A percentile compares a stretch with the other conserved stretches of the same genome.
Evolutionary conservation across 768 basidiomycete genomes (phyloP).

Genomic region (Amanita phalloides): DNA sequence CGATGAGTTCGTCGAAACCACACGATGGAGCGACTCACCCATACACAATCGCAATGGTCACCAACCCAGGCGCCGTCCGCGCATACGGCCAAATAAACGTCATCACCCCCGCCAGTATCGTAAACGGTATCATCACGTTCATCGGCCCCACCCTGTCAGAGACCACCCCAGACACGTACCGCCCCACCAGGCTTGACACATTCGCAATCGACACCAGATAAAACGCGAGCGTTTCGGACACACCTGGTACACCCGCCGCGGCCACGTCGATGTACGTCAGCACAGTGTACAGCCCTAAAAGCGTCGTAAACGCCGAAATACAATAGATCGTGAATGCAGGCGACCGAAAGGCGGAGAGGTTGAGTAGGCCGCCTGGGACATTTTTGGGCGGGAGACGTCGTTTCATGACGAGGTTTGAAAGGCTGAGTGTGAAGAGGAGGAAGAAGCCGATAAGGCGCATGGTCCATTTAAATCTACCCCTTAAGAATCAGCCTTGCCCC

Average conservation of each 20-base stretch:
- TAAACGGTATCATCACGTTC: slow-evolving; percentile 50
- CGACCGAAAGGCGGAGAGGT: slow-evolving; percentile 39
- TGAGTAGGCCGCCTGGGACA: slow-evolving; percentile 46
- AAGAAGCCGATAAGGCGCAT: slow-evolving; percentile 63
- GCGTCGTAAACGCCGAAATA: slow-evolving; percentile 39
- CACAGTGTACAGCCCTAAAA: slow-evolving; percentile 70
- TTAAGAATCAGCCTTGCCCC: background rate
- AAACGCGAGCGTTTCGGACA: slow-evolving; percentile 40
- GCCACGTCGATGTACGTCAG: slow-evolving; percentile 34
- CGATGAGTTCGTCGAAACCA: too few relatives aligned
- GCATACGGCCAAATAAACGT: slow-evolving; percentile 70
- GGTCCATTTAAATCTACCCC: slow-evolving; percentile 63
- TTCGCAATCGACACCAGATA: slow-evolving; percentile 65
- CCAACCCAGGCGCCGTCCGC: slow-evolving; percentile 15
- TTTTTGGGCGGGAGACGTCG: slow-evolving; percentile 47
- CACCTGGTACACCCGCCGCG: slow-evolving; percentile 23
- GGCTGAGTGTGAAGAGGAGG: slow-evolving; percentile 36
- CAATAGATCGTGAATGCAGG: slow-evolving; percentile 49
- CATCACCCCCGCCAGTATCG: slow-evolving; percentile 38
- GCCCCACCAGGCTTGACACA: slow-evolving; percentile 50
- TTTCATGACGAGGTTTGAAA: slow-evolving; percentile 39
- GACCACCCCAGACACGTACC: slow-evolving; percentile 40
- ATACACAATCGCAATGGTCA: slow-evolving; percentile 49
- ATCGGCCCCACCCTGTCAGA: slow-evolving; percentile 44
- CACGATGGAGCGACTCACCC: slow-evolving; percentile 31